Percentiles rank a stretch among this genome's conserved stretches.
These are phyloP conservation scores for Pseudoperonospora humuli DNA, from an alignment of 352 stramenopile genomes.

Conservation along the genomic window DNA sequence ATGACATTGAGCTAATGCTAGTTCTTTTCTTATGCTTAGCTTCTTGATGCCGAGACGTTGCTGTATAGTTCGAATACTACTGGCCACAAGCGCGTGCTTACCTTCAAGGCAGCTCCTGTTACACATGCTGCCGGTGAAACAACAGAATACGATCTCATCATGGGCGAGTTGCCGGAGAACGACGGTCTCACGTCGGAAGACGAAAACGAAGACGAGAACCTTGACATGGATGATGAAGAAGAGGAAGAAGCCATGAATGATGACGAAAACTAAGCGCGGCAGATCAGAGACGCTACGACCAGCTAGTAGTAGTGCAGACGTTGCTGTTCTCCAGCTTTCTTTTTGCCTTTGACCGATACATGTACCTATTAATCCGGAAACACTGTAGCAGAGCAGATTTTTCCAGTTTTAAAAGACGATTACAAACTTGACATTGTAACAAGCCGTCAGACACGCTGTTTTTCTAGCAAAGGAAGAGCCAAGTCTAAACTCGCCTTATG, in stretches of 20 bases:
- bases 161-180: constrained; percentile 70
- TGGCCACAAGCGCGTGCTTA: constrained; percentile 45
- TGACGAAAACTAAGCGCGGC: constrained; percentile 24
- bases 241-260: constrained; percentile 38
- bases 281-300: constrained; percentile 7
- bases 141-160: constrained; percentile 77
- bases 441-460: too few relatives aligned
- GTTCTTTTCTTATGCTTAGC: constrained; percentile 15
- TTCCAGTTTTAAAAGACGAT: too few relatives aligned
- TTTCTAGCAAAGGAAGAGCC: too few relatives aligned
- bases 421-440: too few relatives aligned
- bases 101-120: constrained; percentile 40
- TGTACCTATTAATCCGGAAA: constrained; percentile 28
- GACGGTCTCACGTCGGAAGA: constrained; percentile 57
- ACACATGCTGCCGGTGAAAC: constrained; percentile 58
- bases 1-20: constrained; percentile 5
- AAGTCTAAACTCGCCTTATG: neutral
- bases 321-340: constrained; percentile 8
- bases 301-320: constrained; percentile 13
- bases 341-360: constrained; percentile 17
- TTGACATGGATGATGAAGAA: constrained; percentile 33
- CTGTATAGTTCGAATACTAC: constrained; percentile 58
- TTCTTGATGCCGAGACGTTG: constrained; percentile 39
- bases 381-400: constrained; percentile 8
- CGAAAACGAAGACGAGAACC: constrained; percentile 23